Evolutionary conservation across 83 land plant species (phyloP).

Genomic region (Picea abies): DNA sequence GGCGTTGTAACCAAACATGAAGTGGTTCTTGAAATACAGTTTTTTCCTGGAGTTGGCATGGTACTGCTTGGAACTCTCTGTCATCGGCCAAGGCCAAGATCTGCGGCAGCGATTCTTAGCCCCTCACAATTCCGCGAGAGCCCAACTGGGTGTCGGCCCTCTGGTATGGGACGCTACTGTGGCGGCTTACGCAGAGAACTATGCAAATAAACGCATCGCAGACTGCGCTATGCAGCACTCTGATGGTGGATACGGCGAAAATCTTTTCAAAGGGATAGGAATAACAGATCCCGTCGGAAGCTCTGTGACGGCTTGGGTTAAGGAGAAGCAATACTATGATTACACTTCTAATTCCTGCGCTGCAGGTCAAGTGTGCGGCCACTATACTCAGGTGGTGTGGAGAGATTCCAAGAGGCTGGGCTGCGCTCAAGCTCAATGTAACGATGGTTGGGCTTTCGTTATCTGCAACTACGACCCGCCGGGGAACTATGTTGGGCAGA

Average conservation of each 20-base stretch:
- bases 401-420: too few relatives aligned
- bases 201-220: constrained; percentile 27
- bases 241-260: constrained; percentile 49
- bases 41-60: too few relatives aligned
- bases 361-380: constrained; percentile 26
- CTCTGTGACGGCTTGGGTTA: too few relatives aligned
- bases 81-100: constrained; percentile 2
- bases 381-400: too few relatives aligned
- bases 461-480: neutral
- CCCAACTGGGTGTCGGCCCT: constrained; percentile 17
- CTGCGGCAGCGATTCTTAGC: constrained; percentile 16
- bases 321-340: too few relatives aligned
- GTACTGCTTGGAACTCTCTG: too few relatives aligned
- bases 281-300: too few relatives aligned
- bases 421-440: too few relatives aligned
- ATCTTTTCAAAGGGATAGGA: neutral
- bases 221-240: constrained; percentile 45
- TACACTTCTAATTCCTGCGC: constrained; percentile 30
- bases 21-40: too few relatives aligned
- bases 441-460: neutral
- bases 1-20: too few relatives aligned
- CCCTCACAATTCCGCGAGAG: constrained; percentile 48
- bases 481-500: neutral
- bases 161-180: constrained; percentile 28
- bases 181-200: constrained; percentile 43